phyloP scores from a whole-genome alignment of 768 basidiomycete species.

The Butyriboletus loyo region DNA sequence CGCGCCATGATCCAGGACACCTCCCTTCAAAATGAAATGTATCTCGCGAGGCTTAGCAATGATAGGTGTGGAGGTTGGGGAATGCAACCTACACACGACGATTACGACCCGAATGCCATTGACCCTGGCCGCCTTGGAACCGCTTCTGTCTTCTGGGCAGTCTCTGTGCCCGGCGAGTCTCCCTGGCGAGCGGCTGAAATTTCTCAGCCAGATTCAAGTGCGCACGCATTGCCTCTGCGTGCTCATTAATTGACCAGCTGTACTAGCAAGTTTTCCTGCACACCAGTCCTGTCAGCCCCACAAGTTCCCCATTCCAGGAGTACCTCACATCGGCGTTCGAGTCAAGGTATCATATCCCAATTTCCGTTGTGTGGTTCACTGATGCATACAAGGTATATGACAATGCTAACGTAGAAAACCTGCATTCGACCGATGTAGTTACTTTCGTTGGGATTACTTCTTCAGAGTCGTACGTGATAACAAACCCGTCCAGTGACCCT shows the following conservation, averaged over 20 bases:
- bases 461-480: slow-evolving; percentile 55
- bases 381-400: slow-evolving; percentile 54
- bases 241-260: neutral
- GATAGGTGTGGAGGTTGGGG: slow-evolving; percentile 76
- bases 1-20: slow-evolving; percentile 83
- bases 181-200: slow-evolving; percentile 48
- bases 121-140: slow-evolving; percentile 57
- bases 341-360: slow-evolving; percentile 50
- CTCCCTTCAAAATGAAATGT: slow-evolving; percentile 68
- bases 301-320: slow-evolving; percentile 60
- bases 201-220: slow-evolving; percentile 18
- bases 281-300: slow-evolving; percentile 40
- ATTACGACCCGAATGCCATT: slow-evolving; percentile 18
- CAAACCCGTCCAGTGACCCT: neutral
- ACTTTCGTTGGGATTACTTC: slow-evolving; percentile 75
- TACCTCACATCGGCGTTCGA: slow-evolving; percentile 64
- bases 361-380: neutral
- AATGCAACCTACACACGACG: slow-evolving; percentile 36
- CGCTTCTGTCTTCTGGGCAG: slow-evolving; percentile 66
- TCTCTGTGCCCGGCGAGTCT: slow-evolving; percentile 68
- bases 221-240: slow-evolving; percentile 9
- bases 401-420: slow-evolving; percentile 35
- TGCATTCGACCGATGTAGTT: slow-evolving; percentile 60
- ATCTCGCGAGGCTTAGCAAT: slow-evolving; percentile 47
- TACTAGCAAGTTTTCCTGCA: slow-evolving; percentile 23